Conservation (phyloP, 192 early-diverging fungal genomes). For the Backusella psychrophila region DNA sequence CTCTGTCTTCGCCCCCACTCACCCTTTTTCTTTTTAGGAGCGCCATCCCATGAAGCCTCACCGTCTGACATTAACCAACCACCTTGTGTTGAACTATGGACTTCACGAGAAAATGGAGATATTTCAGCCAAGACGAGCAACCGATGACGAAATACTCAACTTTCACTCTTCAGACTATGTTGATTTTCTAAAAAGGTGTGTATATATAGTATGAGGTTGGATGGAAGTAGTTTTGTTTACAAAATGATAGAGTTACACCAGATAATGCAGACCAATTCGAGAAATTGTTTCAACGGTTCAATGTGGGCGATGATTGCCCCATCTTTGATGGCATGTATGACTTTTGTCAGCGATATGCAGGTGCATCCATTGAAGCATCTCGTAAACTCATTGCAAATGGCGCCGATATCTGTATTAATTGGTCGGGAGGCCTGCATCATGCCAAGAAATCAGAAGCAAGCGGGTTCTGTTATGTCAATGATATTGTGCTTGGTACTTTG, state of each 20-base stretch:
- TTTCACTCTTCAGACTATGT: conserved; percentile 98
- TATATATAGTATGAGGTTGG: not conserved
- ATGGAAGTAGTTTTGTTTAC: not conserved
- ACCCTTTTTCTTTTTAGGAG: conserved; percentile 33
- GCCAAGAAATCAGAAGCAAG: conserved; percentile 83
- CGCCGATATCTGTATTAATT: conserved; percentile 94
- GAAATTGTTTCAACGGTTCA: conserved; percentile 68
- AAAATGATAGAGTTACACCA: conserved; percentile 57
- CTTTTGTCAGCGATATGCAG: conserved; percentile 89
- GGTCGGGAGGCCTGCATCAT: conserved; percentile 98
- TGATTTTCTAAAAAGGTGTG: conserved; percentile 85
- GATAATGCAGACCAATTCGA: conserved; percentile 61
- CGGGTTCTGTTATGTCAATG: conserved; percentile 99
- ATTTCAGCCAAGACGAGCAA: conserved; percentile 81
- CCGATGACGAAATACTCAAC: conserved; percentile 84
- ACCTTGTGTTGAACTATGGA: conserved; percentile 90
- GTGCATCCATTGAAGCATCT: conserved; percentile 91
- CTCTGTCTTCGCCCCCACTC: not conserved
- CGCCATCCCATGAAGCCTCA: conserved; percentile 91
- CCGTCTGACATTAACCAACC: conserved; percentile 90
- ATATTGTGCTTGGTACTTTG: conserved; percentile 93
- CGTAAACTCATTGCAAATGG: conserved; percentile 75
- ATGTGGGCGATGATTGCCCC: conserved; percentile 97
- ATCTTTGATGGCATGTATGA: conserved; percentile 98
- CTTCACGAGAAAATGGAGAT: conserved; percentile 89